Evolutionary conservation across 306 rosid genomes (phyloP).

Genomic region (Casuarina glauca): DNA sequence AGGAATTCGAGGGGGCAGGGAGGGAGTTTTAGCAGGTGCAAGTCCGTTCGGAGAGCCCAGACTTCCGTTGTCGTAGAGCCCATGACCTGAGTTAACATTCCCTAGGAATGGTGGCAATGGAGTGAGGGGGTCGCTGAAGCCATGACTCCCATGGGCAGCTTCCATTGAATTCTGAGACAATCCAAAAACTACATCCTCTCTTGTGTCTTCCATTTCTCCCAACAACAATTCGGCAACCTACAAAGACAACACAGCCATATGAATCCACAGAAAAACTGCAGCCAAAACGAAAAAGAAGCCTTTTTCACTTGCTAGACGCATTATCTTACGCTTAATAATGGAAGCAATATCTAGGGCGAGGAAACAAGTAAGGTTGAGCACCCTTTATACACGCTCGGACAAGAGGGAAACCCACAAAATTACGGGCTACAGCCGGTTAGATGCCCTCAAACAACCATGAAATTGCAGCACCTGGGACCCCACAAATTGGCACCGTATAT

Average conservation of each 20-base stretch:
- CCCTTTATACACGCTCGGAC: no score
- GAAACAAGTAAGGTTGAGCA: no score
- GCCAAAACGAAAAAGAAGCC: neutral
- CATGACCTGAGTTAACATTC: neutral
- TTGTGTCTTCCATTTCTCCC: constrained; percentile 1
- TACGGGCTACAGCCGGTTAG: no score
- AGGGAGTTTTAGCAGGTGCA: neutral
- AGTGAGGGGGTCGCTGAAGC: neutral
- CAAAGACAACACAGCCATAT: neutral
- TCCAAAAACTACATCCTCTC: neutral
- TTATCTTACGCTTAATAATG: no score
- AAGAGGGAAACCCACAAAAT: no score
- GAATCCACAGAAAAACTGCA: no score
- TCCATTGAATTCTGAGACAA: neutral
- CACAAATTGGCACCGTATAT: neutral
- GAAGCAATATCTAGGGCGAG: no score
- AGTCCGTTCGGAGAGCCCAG: no score
- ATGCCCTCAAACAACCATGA: no score
- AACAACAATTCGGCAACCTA: neutral
- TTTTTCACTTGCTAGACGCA: neutral
- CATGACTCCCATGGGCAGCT: neutral
- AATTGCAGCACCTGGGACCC: neutral
- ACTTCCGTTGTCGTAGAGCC: neutral
- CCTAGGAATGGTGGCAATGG: constrained; percentile 5
- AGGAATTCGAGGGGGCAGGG: neutral